phyloP scores from a whole-genome alignment of 2,329 filamentous ascomycete species.

The Ceratocystis colombiana region DNA sequence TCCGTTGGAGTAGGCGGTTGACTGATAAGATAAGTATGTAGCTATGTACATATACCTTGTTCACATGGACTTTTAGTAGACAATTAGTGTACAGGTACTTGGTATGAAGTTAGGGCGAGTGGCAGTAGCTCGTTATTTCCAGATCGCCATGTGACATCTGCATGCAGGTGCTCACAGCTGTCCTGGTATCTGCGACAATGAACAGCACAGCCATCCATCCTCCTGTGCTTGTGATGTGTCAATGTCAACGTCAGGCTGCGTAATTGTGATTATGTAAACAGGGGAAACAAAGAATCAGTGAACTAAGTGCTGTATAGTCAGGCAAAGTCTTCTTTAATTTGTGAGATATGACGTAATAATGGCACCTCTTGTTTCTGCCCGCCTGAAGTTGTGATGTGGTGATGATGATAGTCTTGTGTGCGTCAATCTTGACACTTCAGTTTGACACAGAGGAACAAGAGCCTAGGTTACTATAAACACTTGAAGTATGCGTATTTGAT shows the following conservation, averaged over 20 bases:
- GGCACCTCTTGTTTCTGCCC: not conserved
- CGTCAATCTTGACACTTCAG: not conserved
- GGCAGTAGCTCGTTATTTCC: too few species aligned
- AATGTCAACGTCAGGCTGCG: constrained; percentile 4
- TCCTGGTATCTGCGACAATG: too few species aligned
- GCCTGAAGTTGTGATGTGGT: not conserved
- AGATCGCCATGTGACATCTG: not conserved
- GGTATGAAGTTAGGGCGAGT: too few species aligned
- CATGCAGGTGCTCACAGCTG: not conserved
- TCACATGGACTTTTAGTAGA: not conserved
- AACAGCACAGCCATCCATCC: not conserved
- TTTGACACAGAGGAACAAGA: not conserved
- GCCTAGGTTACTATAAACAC: not conserved
- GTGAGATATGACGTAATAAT: not conserved
- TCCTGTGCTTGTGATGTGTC: constrained; percentile 6
- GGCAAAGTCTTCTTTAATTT: not conserved
- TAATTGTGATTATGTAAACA: not conserved
- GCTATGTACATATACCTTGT: too few species aligned
- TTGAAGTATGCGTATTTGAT: not conserved
- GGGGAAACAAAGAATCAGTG: not conserved
- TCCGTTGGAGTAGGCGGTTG: not conserved
- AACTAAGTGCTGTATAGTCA: too few species aligned
- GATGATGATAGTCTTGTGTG: not conserved
- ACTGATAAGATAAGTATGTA: not conserved
- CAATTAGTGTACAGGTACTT: not conserved